Conservation (phyloP, 1,284 basidiomycete genomes). For the Moesziomyces sp. region DNA sequence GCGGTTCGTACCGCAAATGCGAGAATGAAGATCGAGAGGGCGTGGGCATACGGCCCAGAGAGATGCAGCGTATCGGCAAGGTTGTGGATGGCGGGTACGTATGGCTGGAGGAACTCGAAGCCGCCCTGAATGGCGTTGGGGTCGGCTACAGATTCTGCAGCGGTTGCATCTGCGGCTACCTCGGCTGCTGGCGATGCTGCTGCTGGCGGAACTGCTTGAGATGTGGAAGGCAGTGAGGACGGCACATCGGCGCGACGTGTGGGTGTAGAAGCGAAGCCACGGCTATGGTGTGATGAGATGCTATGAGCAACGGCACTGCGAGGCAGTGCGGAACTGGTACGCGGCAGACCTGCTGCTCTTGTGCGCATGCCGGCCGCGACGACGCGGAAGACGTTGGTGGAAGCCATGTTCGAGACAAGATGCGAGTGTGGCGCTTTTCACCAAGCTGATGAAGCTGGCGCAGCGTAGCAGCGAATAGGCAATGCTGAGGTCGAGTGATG, state of each 20-base stretch:
- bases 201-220: not conserved
- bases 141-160: slow-evolving; percentile 9
- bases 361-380: slow-evolving; percentile 21
- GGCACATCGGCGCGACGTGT: not conserved
- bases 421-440: too few relatives aligned
- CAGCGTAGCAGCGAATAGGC: too few relatives aligned
- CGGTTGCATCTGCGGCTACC: not conserved
- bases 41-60: slow-evolving; percentile 50
- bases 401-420: slow-evolving; percentile 9
- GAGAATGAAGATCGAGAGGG: slow-evolving; percentile 79
- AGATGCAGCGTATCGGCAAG: slow-evolving; percentile 47
- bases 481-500: too few relatives aligned
- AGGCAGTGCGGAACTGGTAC: slow-evolving; percentile 3
- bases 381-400: slow-evolving; percentile 12
- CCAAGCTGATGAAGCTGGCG: too few relatives aligned
- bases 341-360: slow-evolving; percentile 8
- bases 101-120: slow-evolving; percentile 47
- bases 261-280: slow-evolving; percentile 27
- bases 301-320: not conserved
- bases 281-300: not conserved
- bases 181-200: not conserved
- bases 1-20: slow-evolving; percentile 77
- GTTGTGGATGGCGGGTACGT: slow-evolving; percentile 40
- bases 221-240: slow-evolving; percentile 4
- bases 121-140: slow-evolving; percentile 20